Percentiles rank a stretch among this genome's conserved stretches.
Conservation (phyloP, 1,284 basidiomycete species). For the Cutaneotrichosporon spelunceum region DNA sequence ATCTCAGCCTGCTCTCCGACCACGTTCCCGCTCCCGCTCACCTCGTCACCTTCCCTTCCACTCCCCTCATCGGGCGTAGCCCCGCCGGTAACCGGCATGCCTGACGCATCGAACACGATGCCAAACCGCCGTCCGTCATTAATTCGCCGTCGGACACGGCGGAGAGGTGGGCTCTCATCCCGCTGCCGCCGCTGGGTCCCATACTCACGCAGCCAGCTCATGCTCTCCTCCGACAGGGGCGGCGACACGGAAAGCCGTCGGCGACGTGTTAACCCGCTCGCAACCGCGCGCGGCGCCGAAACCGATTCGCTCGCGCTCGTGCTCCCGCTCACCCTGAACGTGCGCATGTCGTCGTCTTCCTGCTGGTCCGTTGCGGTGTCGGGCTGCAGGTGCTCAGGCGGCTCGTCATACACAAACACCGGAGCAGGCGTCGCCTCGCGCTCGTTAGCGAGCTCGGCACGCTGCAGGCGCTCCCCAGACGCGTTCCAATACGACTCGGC, state of each 20-base stretch:
- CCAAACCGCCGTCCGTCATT: not conserved
- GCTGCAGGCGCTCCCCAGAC: too few species aligned
- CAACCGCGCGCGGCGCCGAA: not conserved
- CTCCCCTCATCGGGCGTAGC: not conserved
- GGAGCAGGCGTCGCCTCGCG: constrained; percentile 5
- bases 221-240: not conserved
- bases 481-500: not conserved
- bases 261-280: not conserved
- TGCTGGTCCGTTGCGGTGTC: not conserved
- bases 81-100: not conserved
- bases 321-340: not conserved
- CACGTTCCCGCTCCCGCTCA: not conserved
- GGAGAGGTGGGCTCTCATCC: not conserved
- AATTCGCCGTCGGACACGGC: not conserved
- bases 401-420: constrained; percentile 6
- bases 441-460: not conserved
- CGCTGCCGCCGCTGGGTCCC: not conserved
- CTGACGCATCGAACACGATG: not conserved
- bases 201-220: not conserved
- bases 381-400: not conserved
- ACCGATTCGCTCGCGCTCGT: not conserved
- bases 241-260: not conserved
- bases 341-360: not conserved
- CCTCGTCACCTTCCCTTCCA: not conserved
- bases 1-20: not conserved